Conservation (phyloP, 192 early-diverging fungal species). For the Lunasporangiospora selenospora region DNA sequence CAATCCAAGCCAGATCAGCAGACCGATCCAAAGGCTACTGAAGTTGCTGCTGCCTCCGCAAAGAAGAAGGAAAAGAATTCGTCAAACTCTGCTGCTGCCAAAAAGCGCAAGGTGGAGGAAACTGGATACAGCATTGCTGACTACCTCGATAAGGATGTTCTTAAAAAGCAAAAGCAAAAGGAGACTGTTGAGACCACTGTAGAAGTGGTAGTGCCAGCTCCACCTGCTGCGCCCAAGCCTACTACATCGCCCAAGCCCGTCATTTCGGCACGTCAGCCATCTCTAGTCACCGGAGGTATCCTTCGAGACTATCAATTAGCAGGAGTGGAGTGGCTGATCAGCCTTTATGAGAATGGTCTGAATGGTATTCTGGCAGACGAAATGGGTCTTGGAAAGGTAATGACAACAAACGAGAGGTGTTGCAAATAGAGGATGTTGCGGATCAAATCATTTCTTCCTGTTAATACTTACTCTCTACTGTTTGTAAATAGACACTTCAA, state of each 20-base stretch:
- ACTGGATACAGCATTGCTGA: slow-evolving; percentile 56
- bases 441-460: not conserved
- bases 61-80: slow-evolving; percentile 11
- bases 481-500: slow-evolving; percentile 78
- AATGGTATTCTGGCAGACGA: slow-evolving; percentile 97
- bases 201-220: slow-evolving; percentile 7
- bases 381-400: slow-evolving; percentile 90
- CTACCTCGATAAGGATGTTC: slow-evolving; percentile 54
- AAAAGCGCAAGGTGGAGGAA: slow-evolving; percentile 60
- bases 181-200: not conserved
- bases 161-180: slow-evolving; percentile 28
- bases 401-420: not conserved
- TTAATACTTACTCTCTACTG: not conserved
- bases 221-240: slow-evolving; percentile 8
- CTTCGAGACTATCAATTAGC: slow-evolving; percentile 94
- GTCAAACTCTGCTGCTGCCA: slow-evolving; percentile 11
- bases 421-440: too few relatives aligned
- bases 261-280: slow-evolving; percentile 78
- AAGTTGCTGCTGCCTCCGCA: not conserved
- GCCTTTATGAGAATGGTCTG: slow-evolving; percentile 93
- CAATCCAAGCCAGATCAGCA: not conserved
- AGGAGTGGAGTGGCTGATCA: slow-evolving; percentile 96
- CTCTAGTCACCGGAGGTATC: slow-evolving; percentile 81
- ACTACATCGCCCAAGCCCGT: slow-evolving; percentile 40
- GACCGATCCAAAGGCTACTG: not conserved